Conservation (phyloP, 352 stramenopile genomes). For the Pythium scleroteichum region DNA sequence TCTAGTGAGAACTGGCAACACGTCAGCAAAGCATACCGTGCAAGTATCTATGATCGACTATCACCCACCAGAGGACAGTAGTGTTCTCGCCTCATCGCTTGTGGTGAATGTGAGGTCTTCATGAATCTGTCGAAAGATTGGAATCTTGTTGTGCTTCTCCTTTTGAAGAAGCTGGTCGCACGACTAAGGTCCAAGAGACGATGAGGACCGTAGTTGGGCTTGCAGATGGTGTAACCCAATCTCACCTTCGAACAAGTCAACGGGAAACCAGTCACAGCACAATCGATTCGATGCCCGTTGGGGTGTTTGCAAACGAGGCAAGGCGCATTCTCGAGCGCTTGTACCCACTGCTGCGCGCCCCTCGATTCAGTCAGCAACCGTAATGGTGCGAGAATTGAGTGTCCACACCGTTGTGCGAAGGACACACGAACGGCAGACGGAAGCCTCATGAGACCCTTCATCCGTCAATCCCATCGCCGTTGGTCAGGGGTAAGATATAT, state of each 20-base stretch:
- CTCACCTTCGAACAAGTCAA: constrained; percentile 49
- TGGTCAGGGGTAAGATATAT: neutral
- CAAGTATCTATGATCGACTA: no score
- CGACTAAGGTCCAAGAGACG: neutral
- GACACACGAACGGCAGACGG: neutral
- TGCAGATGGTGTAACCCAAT: no score
- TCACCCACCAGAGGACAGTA: constrained; percentile 49
- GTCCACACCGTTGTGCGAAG: neutral
- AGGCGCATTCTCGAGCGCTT: constrained; percentile 37
- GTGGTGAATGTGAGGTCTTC: constrained; percentile 45
- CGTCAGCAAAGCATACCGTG: neutral
- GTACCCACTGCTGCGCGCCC: constrained; percentile 28
- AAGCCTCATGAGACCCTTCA: no score
- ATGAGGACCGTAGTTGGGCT: no score
- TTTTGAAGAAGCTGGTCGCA: neutral
- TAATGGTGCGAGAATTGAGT: constrained; percentile 1
- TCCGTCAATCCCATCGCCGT: no score
- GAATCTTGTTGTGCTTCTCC: constrained; percentile 30
- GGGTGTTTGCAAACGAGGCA: constrained; percentile 50
- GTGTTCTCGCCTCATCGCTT: constrained; percentile 33
- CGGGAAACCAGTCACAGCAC: constrained; percentile 37
- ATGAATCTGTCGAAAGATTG: constrained; percentile 42
- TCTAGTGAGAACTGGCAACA: constrained; percentile 6
- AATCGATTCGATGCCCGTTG: constrained; percentile 30
- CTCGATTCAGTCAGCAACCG: constrained; percentile 3